Conservation (phyloP, 495 filamentous ascomycete genomes). For the Sordaria brevicollis region DNA sequence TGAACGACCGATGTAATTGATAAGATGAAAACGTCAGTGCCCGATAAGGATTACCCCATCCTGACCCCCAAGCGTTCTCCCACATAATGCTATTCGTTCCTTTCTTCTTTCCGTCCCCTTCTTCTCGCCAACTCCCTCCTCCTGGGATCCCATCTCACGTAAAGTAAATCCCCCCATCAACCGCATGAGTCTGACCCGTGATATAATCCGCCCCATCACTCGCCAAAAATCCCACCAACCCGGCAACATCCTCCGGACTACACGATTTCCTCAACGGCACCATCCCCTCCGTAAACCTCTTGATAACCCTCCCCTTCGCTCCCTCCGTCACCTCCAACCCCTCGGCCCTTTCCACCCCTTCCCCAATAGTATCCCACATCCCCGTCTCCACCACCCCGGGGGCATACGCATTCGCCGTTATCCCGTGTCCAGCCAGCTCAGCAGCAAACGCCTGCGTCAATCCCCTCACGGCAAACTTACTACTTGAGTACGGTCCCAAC, state of each 20-base stretch:
- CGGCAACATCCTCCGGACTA: slow-evolving; percentile 48
- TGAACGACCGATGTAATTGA: neutral
- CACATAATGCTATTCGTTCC: too few relatives aligned
- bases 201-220: slow-evolving; percentile 46
- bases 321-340: slow-evolving; percentile 24
- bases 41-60: neutral
- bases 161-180: slow-evolving; percentile 52
- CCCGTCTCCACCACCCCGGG: slow-evolving; percentile 51
- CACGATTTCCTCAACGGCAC: slow-evolving; percentile 42
- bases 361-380: slow-evolving; percentile 53
- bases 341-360: slow-evolving; percentile 28
- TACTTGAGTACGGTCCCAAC: slow-evolving; percentile 46
- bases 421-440: slow-evolving; percentile 45
- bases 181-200: slow-evolving; percentile 51
- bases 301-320: slow-evolving; percentile 41
- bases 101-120: too few relatives aligned
- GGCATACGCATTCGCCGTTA: slow-evolving; percentile 54
- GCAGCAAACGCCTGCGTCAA: slow-evolving; percentile 48
- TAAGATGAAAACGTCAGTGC: neutral
- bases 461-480: slow-evolving; percentile 51
- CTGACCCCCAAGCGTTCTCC: too few relatives aligned
- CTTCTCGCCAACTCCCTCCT: neutral
- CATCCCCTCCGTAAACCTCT: slow-evolving; percentile 31
- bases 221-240: slow-evolving; percentile 46
- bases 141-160: slow-evolving; percentile 16